Base-by-base conservation (phyloP, 345 rosid species). In the Eucalyptus albens region DNA sequence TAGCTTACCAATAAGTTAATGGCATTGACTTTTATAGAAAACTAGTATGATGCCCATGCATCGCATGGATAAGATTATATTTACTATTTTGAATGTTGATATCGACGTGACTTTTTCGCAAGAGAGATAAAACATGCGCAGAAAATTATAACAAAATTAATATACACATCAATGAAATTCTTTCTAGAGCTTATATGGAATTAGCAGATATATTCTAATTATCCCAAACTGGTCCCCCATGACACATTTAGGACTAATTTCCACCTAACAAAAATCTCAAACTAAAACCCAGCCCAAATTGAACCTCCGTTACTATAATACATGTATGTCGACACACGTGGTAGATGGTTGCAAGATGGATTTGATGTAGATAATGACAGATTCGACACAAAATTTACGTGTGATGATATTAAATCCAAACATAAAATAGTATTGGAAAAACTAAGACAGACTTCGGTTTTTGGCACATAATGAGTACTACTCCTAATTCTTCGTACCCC, bases 201-300 rank as follows among this genome's bases (percentile, higher is more conserved):
- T 33, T 33, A 4, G 12, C 6, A 17, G 0, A 2, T 33, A 9
- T 69, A 33, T 69, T 5, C 24, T 9, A 9, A 69, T 17, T 5
- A 31, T 1, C 10, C 40, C 1, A 15, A 14, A n/a, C 1, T 67
- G 4, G 3, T 29, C 17, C 9, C 21, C 4, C 6, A 15, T 67
- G 33, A n/a, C 9, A 31, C 9, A 67, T 67, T 67, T 31, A 15
- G 2, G 5, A n/a, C 2, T 67, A 67, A 31, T 9, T 67, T 67
- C 1, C 3, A 3, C 33, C 9, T 67, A 6, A 4, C 9, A n/a
- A 15, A 67, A 15, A 31, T 67, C 3, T 67, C 40, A 67, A 31
- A 8, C 3, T 8, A 1, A 1, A 4, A 4, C 6, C 5, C 9
- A 3, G 1, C 77, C 40, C 5, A n/a, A 15, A n/a, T 31, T 9